Conservation (phyloP, 768 basidiomycete species). For the Psilocybe cubensis region DNA sequence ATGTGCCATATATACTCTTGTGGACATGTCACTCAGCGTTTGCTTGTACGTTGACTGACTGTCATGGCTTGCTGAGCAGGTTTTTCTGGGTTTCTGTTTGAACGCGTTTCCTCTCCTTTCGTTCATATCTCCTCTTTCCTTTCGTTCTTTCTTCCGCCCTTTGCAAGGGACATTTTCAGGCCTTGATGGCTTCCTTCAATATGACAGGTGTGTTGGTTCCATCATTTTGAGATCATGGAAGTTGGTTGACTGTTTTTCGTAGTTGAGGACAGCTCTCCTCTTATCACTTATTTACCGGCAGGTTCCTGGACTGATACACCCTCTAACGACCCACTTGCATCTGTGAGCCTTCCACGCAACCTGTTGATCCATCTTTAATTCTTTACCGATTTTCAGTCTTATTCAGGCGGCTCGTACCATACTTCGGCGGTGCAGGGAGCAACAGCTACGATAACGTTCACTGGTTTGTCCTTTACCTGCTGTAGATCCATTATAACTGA, state of each 20-base stretch:
- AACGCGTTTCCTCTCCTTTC: conserved; percentile 20
- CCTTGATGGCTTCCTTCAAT: conserved; percentile 54
- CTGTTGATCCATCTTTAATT: not conserved
- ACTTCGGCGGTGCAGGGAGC: conserved; percentile 47
- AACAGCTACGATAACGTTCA: conserved; percentile 51
- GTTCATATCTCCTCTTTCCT: conserved; percentile 26
- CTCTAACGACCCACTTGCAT: conserved; percentile 38
- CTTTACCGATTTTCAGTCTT: conserved; percentile 31
- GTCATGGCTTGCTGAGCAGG: not conserved
- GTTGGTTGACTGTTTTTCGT: not conserved
- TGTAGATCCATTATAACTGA: not conserved
- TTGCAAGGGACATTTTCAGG: conserved; percentile 23
- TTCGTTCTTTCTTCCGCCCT: conserved; percentile 20
- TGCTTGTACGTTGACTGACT: not conserved
- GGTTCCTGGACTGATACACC: conserved; percentile 54
- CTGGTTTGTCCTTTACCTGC: conserved; percentile 35
- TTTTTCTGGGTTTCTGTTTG: not conserved
- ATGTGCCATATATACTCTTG: not conserved
- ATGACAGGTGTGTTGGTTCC: conserved; percentile 36
- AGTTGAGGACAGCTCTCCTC: conserved; percentile 64
- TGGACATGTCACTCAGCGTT: conserved; percentile 1
- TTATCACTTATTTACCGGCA: conserved; percentile 52
- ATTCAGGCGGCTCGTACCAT: conserved; percentile 49
- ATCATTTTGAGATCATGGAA: not conserved
- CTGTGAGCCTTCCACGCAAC: conserved; percentile 30